Conservation (phyloP, 768 basidiomycete genomes). For the Lyophyllum atratum region DNA sequence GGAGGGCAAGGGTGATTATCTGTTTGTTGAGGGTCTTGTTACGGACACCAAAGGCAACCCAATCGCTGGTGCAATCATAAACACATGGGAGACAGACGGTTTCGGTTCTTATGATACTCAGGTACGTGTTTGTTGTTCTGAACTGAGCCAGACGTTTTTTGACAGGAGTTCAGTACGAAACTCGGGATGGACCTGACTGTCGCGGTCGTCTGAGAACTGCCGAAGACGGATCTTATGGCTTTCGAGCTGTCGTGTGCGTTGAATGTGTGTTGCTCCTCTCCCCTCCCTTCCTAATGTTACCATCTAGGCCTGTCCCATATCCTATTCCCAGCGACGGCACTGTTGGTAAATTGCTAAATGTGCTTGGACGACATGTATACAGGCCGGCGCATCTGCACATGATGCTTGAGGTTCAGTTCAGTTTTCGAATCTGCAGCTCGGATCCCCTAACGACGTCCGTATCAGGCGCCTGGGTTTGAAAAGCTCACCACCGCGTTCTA, state of each 20-base stretch:
- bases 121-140: slow-evolving; percentile 18
- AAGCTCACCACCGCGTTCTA: slow-evolving; percentile 76
- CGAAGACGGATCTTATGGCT: slow-evolving; percentile 66
- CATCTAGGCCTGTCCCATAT: slow-evolving; percentile 55
- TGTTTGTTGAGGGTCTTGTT: slow-evolving; percentile 79
- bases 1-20: slow-evolving; percentile 83
- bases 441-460: not conserved
- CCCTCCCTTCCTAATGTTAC: not conserved
- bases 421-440: not conserved
- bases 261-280: not conserved
- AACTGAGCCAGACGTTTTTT: slow-evolving; percentile 21
- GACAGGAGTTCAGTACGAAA: slow-evolving; percentile 53
- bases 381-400: slow-evolving; percentile 84
- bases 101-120: slow-evolving; percentile 48
- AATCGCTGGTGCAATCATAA: slow-evolving; percentile 64
- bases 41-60: slow-evolving; percentile 64
- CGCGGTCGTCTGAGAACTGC: slow-evolving; percentile 63
- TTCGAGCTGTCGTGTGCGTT: slow-evolving; percentile 65
- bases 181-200: slow-evolving; percentile 66
- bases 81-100: slow-evolving; percentile 85
- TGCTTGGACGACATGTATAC: slow-evolving; percentile 68
- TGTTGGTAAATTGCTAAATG: slow-evolving; percentile 60
- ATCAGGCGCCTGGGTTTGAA: slow-evolving; percentile 67
- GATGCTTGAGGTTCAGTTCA: slow-evolving; percentile 52
- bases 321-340: slow-evolving; percentile 82